Evolutionary conservation across 1,284 basidiomycete species (phyloP).

Genomic region (Gymnopus androsaceus): DNA sequence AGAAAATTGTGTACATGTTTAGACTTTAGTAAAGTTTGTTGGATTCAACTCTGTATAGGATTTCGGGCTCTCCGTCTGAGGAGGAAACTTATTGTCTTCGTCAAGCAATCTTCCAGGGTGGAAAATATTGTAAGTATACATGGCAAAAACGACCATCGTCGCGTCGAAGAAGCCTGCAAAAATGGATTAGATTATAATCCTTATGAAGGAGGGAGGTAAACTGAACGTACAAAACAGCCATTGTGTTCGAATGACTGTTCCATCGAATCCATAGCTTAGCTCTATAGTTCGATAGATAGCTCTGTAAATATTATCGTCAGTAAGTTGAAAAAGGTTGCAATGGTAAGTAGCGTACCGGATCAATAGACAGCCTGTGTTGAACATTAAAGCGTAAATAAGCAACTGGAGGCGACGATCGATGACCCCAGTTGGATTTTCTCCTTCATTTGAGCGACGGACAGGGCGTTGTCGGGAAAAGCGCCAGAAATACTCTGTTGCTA

Average conservation of each 20-base stretch:
- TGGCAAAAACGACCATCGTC: constrained; percentile 1
- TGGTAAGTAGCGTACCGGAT: background rate
- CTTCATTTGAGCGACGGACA: background rate
- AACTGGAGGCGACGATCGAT: background rate
- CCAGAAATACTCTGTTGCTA: constrained; percentile 1
- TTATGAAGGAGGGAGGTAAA: background rate
- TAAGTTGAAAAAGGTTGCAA: background rate
- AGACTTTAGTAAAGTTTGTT: too few species aligned
- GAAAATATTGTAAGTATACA: background rate
- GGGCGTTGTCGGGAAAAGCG: background rate
- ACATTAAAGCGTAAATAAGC: background rate
- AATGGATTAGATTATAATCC: background rate
- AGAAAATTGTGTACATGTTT: too few species aligned
- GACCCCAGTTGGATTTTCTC: background rate
- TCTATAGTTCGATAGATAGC: constrained; percentile 6
- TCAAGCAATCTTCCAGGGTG: background rate
- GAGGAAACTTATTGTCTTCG: background rate
- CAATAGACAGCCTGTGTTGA: constrained; percentile 3
- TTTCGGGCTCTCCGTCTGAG: too few species aligned
- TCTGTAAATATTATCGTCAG: background rate
- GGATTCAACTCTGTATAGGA: too few species aligned
- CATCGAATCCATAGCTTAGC: constrained; percentile 2
- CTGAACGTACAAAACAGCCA: constrained; percentile 5
- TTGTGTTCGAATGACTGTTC: constrained; percentile 4
- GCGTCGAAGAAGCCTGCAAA: constrained; percentile 5